Conservation (phyloP, 169 alveolate species). For the Plasmodium gonderi region DNA sequence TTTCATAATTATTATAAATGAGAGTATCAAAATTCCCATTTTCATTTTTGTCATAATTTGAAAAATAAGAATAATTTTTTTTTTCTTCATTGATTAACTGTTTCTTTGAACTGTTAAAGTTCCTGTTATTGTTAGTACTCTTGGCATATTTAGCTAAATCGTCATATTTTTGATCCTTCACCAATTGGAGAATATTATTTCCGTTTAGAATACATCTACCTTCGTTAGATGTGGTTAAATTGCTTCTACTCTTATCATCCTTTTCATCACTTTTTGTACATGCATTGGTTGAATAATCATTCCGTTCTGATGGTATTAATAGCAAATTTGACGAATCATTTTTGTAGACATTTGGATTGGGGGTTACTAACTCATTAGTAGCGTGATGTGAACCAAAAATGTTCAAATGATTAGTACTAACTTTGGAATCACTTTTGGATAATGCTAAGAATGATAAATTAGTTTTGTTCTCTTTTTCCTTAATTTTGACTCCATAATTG, state of each 20-base stretch:
- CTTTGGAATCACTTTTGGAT: neutral
- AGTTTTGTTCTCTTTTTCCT: neutral
- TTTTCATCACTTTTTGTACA: neutral
- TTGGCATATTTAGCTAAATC: neutral
- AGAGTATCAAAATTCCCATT: slow-evolving; percentile 1
- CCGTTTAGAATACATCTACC: neutral
- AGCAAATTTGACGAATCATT: neutral
- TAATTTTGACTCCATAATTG: neutral
- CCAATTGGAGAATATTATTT: neutral
- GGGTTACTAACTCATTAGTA: neutral
- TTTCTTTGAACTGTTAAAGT: neutral
- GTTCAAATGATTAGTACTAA: neutral
- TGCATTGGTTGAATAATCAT: neutral
- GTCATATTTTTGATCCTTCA: neutral
- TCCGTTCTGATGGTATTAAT: neutral
- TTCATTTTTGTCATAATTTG: neutral
- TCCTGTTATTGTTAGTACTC: neutral
- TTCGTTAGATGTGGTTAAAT: neutral
- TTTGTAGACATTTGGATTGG: neutral
- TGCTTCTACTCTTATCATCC: neutral
- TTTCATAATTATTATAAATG: slow-evolving; percentile 9
- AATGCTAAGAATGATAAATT: neutral
- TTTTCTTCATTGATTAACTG: neutral
- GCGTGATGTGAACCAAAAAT: neutral
- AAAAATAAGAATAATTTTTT: neutral